Conservation (phyloP, 23 red algal species). For the Chondrus crispus region DNA sequence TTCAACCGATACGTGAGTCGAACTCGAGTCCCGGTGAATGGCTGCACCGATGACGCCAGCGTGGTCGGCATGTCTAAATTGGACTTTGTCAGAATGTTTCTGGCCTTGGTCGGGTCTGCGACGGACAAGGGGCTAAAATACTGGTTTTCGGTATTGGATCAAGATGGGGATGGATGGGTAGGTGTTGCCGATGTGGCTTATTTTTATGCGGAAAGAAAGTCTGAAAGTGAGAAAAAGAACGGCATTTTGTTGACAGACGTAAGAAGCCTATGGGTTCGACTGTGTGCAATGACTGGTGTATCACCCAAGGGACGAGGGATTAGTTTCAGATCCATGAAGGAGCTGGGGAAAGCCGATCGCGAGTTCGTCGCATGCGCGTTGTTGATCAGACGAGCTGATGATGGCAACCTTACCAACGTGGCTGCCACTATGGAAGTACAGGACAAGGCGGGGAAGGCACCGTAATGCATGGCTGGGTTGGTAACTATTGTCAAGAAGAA, state of each 20-base stretch:
- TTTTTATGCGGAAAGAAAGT: conserved; percentile 58
- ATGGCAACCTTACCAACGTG: conserved; percentile 61
- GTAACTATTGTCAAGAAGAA: too few species aligned
- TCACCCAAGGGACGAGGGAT: conserved; percentile 19
- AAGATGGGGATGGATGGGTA: conserved; percentile 66
- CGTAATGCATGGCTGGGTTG: too few species aligned
- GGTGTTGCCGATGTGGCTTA: conserved; percentile 41
- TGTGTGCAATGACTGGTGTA: conserved; percentile 55
- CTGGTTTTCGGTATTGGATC: conserved; percentile 73
- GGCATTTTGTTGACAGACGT: conserved; percentile 42
- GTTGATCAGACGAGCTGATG: conserved; percentile 54
- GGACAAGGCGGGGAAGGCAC: too few species aligned
- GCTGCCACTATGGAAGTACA: conserved; percentile 40
- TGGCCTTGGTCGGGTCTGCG: conserved; percentile 21
- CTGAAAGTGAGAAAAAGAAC: conserved; percentile 46
- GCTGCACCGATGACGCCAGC: background rate
- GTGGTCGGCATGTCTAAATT: background rate
- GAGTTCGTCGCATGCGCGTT: conserved; percentile 71
- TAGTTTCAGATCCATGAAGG: conserved; percentile 18
- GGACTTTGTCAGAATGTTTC: conserved; percentile 45
- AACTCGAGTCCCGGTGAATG: background rate
- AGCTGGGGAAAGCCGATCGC: conserved; percentile 47
- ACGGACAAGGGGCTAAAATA: conserved; percentile 54
- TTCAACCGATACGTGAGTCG: conserved; percentile 28
- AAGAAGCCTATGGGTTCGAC: conserved; percentile 44